These are phyloP conservation scores for Diaporthe australafricana DNA, from an alignment of 2,329 filamentous ascomycete species.

Conservation along the genomic window DNA sequence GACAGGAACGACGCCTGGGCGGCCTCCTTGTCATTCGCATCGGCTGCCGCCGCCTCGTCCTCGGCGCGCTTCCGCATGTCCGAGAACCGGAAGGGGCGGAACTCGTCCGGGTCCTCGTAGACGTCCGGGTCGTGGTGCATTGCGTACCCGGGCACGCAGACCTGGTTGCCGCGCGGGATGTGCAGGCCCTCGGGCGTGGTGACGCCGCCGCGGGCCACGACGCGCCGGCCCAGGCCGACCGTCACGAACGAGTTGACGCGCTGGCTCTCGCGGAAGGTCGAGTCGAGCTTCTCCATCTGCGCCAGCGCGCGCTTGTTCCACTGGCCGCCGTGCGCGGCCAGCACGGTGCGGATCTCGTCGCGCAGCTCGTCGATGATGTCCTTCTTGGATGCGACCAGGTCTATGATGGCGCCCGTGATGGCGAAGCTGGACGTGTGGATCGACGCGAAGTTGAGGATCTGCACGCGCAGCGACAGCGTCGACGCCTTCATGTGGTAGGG, in stretches of 20 bases:
- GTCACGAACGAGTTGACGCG: conserved; percentile 54
- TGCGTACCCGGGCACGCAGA: conserved; percentile 49
- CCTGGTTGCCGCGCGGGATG: conserved; percentile 49
- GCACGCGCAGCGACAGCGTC: conserved; percentile 33
- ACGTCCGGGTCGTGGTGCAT: conserved; percentile 48
- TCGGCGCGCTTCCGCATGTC: conserved; percentile 5
- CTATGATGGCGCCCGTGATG: conserved; percentile 51
- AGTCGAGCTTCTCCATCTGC: conserved; percentile 53
- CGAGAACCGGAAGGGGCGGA: conserved; percentile 52
- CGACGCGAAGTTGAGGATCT: conserved; percentile 46
- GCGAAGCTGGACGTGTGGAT: conserved; percentile 54
- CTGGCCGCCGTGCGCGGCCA: conserved; percentile 33
- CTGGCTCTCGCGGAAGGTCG: conserved; percentile 55
- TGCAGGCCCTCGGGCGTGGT: conserved; percentile 48
- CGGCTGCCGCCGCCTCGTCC: no score
- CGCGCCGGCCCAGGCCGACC: conserved; percentile 49
- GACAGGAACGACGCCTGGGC: conserved; percentile 9
- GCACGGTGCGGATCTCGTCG: conserved; percentile 48
- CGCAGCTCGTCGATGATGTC: conserved; percentile 45
- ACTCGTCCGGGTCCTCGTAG: conserved; percentile 49
- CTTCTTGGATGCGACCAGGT: conserved; percentile 43
- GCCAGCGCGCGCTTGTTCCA: conserved; percentile 52
- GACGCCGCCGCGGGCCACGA: conserved; percentile 48
- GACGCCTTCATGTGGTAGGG: conserved; percentile 13
- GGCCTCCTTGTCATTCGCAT: conserved; percentile 5